A percentile compares a stretch with the other conserved stretches of the same genome.
phyloP scores from a whole-genome alignment of 2,329 filamentous ascomycete genomes.

The Aureobasidium sp. region DNA sequence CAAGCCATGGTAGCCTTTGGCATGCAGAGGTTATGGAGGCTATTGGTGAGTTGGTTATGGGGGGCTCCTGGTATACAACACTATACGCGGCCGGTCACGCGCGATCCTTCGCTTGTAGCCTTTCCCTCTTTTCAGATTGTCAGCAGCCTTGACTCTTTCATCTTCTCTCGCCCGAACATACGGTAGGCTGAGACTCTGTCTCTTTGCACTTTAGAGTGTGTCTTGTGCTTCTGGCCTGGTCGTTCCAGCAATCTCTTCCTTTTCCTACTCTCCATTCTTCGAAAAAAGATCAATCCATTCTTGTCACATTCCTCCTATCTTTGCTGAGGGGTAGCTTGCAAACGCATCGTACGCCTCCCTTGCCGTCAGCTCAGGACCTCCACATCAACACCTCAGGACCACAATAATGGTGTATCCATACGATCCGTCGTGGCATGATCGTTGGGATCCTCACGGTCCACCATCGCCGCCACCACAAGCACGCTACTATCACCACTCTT shows the following conservation, averaged over 20 bases:
- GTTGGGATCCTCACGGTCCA: not conserved
- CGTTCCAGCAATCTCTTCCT: not conserved
- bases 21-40: not conserved
- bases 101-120: slow-evolving; percentile 9
- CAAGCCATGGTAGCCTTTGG: not conserved
- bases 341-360: not conserved
- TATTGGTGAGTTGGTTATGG: slow-evolving; percentile 4
- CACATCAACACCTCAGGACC: not conserved
- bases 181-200: slow-evolving; percentile 9
- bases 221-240: not conserved
- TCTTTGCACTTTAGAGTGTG: not conserved
- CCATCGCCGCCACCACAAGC: not conserved
- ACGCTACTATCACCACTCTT: slow-evolving; percentile 12
- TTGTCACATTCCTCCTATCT: not conserved
- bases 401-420: not conserved
- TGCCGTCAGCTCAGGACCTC: not conserved
- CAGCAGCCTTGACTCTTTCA: slow-evolving; percentile 9
- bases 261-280: slow-evolving; percentile 5
- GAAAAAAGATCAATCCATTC: not conserved
- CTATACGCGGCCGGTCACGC: slow-evolving; percentile 9
- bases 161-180: not conserved
- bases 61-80: not conserved
- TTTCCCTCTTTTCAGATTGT: not conserved
- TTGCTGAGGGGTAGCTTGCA: not conserved
- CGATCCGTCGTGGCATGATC: not conserved